Percentiles rank a stretch among this genome's conserved stretches.
phyloP scores from a whole-genome alignment of 495 filamentous ascomycete genomes.

The Cercophora newfieldiana region DNA sequence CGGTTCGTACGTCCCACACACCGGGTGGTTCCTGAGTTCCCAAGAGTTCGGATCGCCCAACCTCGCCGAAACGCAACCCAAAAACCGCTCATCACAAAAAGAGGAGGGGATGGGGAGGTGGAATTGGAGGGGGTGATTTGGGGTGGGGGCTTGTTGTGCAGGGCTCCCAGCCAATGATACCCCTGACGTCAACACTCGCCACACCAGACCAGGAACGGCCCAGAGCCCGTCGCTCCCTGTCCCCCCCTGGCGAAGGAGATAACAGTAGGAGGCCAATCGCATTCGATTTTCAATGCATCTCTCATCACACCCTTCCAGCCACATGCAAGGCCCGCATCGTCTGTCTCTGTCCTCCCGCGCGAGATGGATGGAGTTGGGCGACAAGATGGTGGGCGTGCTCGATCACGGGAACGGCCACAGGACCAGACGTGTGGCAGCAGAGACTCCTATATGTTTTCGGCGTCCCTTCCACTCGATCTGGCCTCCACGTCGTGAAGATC shows the following conservation, averaged over 20 bases:
- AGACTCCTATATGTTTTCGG: neutral
- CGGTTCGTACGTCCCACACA: neutral
- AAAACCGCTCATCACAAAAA: neutral
- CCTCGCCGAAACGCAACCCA: neutral
- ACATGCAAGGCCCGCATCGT: constrained; percentile 8
- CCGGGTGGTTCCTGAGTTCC: neutral
- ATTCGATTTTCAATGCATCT: neutral
- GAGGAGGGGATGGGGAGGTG: neutral
- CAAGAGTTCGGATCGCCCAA: neutral
- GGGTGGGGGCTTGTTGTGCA: too few species aligned
- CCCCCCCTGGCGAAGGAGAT: neutral
- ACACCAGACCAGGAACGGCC: neutral
- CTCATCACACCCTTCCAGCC: neutral
- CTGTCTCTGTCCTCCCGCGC: neutral
- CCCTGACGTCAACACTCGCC: neutral
- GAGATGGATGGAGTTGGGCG: neutral
- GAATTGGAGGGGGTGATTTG: neutral
- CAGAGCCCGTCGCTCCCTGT: neutral
- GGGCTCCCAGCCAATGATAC: neutral
- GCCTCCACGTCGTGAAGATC: neutral
- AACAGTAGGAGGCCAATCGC: neutral
- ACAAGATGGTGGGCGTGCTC: neutral
- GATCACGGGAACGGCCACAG: constrained; percentile 4
- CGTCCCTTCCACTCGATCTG: neutral
- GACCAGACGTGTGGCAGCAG: constrained; percentile 1